Percentiles rank a stretch among this genome's conserved stretches.
Evolutionary conservation across 345 rosid species (phyloP).

Genomic region (Syzygium aromaticum): DNA sequence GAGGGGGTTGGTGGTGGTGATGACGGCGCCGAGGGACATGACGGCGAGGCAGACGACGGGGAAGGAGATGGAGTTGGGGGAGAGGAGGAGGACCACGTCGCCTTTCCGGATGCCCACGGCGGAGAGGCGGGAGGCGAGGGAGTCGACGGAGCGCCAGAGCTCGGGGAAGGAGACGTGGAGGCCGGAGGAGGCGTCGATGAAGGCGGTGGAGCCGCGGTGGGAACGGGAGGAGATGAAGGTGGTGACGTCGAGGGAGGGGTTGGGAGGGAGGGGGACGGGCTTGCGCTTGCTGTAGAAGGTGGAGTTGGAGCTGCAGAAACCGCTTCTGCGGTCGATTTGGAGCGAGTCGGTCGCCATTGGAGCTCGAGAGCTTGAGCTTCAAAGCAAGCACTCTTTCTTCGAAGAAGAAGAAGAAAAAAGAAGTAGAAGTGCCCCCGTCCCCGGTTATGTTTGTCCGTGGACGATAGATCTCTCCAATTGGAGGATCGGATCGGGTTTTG

Average conservation of each 20-base stretch:
- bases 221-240: constrained; percentile 74
- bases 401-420: too few relatives aligned
- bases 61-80: constrained; percentile 82
- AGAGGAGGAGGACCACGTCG: constrained; percentile 69
- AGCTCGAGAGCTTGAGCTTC: not conserved
- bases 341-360: not conserved
- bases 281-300: constrained; percentile 67
- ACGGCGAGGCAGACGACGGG: constrained; percentile 92
- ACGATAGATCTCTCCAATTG: too few relatives aligned
- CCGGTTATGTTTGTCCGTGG: not conserved
- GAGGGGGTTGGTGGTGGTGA: constrained; percentile 83
- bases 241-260: constrained; percentile 50
- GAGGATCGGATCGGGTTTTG: too few relatives aligned
- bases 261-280: constrained; percentile 49
- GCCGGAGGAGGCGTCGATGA: constrained; percentile 82
- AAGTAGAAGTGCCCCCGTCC: too few relatives aligned
- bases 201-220: constrained; percentile 65
- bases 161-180: constrained; percentile 49
- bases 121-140: constrained; percentile 46
- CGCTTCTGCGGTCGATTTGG: constrained; percentile 39
- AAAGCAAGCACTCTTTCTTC: not conserved
- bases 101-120: constrained; percentile 80
- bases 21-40: constrained; percentile 85
- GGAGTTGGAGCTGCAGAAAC: constrained; percentile 51
- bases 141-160: constrained; percentile 69